A percentile compares a stretch with the other conserved stretches of the same genome.
Evolutionary conservation across 2,329 filamentous ascomycete species (phyloP).

Genomic region (Hypoxylon sp.): DNA sequence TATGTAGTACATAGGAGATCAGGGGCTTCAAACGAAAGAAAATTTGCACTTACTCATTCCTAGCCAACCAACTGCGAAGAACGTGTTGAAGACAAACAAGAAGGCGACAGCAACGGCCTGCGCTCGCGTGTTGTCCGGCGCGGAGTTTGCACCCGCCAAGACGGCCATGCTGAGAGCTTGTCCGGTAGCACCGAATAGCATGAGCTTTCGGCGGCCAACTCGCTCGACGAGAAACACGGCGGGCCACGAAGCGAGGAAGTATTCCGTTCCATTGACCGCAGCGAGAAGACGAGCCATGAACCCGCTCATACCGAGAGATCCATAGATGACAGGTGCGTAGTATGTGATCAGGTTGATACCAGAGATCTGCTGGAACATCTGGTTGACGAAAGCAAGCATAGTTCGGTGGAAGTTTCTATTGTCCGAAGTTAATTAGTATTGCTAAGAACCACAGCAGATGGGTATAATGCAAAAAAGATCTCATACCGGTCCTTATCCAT

Average conservation of each 20-base stretch:
- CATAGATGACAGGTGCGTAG: slow-evolving; percentile 60
- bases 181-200: slow-evolving; percentile 73
- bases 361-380: slow-evolving; percentile 63
- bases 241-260: slow-evolving; percentile 66
- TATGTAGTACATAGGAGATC: not conserved
- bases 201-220: slow-evolving; percentile 73
- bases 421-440: slow-evolving; percentile 25
- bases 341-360: slow-evolving; percentile 56
- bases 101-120: slow-evolving; percentile 50
- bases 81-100: slow-evolving; percentile 62
- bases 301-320: slow-evolving; percentile 58
- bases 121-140: slow-evolving; percentile 36
- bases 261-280: slow-evolving; percentile 60
- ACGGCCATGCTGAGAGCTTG: slow-evolving; percentile 74
- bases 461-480: not conserved
- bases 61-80: slow-evolving; percentile 62
- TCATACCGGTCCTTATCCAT: slow-evolving; percentile 60
- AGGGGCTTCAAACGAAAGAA: not conserved
- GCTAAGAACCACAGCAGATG: too few relatives aligned
- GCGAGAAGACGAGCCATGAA: slow-evolving; percentile 66
- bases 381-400: slow-evolving; percentile 63
- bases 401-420: slow-evolving; percentile 61
- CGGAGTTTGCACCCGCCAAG: slow-evolving; percentile 55
- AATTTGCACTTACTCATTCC: slow-evolving; percentile 51
- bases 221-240: slow-evolving; percentile 70